Percentiles rank a stretch among this genome's conserved stretches.
These are phyloP conservation scores for Corynascus novoguineensis DNA, from an alignment of 495 filamentous ascomycete species.

Conservation along the genomic window DNA sequence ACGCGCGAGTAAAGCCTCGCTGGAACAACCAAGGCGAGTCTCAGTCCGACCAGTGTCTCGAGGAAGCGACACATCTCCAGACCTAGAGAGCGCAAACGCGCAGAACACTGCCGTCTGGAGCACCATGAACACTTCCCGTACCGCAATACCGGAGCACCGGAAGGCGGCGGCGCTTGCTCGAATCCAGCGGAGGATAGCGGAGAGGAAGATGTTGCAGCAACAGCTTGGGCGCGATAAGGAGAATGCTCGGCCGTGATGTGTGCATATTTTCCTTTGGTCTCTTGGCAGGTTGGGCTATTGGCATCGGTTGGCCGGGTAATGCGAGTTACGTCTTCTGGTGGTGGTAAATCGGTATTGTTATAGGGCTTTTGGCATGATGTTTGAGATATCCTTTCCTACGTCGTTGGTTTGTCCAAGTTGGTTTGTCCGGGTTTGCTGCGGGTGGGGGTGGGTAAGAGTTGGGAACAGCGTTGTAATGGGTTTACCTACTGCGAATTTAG, in stretches of 20 bases:
- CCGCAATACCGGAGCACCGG: slow-evolving; percentile 54
- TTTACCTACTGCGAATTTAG: slow-evolving; percentile 2
- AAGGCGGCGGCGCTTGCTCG: slow-evolving; percentile 58
- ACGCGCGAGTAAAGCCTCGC: slow-evolving; percentile 2
- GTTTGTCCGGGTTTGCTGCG: not conserved
- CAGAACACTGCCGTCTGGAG: slow-evolving; percentile 27
- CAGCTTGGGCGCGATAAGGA: slow-evolving; percentile 38
- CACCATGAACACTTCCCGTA: slow-evolving; percentile 34
- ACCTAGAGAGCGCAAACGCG: slow-evolving; percentile 28
- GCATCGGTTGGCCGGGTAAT: not conserved
- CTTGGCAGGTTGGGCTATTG: not conserved
- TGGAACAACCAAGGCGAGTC: not conserved
- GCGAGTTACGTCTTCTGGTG: not conserved
- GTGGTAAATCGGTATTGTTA: not conserved
- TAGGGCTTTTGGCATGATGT: slow-evolving; percentile 11
- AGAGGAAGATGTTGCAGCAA: slow-evolving; percentile 33
- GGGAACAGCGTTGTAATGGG: slow-evolving; percentile 11
- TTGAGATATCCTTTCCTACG: slow-evolving; percentile 9
- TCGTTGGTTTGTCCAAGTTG: not conserved
- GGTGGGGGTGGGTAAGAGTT: too few relatives aligned
- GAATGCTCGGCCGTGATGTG: slow-evolving; percentile 32
- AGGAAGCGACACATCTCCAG: slow-evolving; percentile 20
- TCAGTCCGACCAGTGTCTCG: slow-evolving; percentile 3
- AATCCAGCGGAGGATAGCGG: slow-evolving; percentile 49
- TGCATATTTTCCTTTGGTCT: not conserved